Percentiles rank a stretch among this genome's conserved stretches.
Evolutionary conservation across 2,329 filamentous ascomycete genomes (phyloP).

Genomic region (Aspergillus hiratsukae): DNA sequence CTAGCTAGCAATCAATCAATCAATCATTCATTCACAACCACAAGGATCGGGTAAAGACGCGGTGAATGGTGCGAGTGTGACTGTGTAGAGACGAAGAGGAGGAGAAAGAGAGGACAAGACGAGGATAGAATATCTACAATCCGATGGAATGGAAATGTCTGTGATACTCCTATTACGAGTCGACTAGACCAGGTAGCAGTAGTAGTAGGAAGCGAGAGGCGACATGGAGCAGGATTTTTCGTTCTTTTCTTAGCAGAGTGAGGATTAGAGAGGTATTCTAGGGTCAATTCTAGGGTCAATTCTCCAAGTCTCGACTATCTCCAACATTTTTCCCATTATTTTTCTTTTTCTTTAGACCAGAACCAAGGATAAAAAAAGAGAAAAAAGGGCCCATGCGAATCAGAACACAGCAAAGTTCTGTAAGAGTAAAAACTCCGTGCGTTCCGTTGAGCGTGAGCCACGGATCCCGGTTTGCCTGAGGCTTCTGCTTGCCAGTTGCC

Average conservation of each 20-base stretch:
- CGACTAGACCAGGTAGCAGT: too few relatives aligned
- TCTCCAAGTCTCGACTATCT: neutral
- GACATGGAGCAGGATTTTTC: neutral
- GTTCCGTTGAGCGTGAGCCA: neutral
- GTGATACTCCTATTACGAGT: neutral
- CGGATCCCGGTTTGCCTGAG: neutral
- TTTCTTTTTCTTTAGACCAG: neutral
- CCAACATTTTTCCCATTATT: neutral
- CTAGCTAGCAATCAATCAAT: neutral
- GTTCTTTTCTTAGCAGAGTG: neutral
- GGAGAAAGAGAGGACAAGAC: conserved; percentile 2
- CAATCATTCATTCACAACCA: neutral
- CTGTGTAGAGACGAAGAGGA: neutral
- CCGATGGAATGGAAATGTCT: conserved; percentile 5
- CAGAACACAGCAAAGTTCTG: neutral
- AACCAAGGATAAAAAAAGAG: neutral
- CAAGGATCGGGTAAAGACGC: conserved; percentile 8
- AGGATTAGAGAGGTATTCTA: too few relatives aligned
- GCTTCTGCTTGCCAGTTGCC: neutral
- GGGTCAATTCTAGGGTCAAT: neutral
- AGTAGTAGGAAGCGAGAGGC: neutral
- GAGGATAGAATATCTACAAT: conserved; percentile 1
- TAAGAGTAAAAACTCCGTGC: neutral
- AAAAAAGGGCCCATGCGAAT: neutral
- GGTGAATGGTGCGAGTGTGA: neutral